phyloP scores from a whole-genome alignment of 2,329 filamentous ascomycete genomes.

The Talaromyces islandicus region DNA sequence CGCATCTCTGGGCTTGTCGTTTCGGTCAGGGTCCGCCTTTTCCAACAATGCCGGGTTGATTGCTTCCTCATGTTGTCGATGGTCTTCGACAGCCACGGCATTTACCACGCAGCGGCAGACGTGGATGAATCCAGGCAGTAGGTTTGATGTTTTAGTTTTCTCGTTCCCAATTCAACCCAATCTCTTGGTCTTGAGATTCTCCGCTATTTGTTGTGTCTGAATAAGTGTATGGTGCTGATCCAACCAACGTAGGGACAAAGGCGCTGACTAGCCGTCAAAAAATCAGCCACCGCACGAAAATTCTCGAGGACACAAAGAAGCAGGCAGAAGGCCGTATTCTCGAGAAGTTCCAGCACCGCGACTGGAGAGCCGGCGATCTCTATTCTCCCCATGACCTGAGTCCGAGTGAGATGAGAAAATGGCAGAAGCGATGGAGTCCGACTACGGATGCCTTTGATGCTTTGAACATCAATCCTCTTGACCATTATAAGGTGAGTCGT shows the following conservation, averaged over 20 bases:
- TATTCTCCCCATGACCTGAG: conserved; percentile 87
- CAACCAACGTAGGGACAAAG: conserved; percentile 15
- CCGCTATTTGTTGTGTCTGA: neutral
- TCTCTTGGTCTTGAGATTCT: neutral
- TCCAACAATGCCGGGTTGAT: neutral
- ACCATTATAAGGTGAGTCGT: conserved; percentile 75
- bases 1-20: conserved; percentile 5
- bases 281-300: conserved; percentile 25
- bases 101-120: conserved; percentile 2
- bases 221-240: neutral
- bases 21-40: conserved; percentile 1
- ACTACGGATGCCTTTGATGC: conserved; percentile 70
- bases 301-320: conserved; percentile 31
- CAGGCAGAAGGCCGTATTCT: conserved; percentile 32
- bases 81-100: conserved; percentile 4
- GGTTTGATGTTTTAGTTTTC: neutral
- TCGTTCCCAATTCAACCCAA: neutral
- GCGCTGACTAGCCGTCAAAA: conserved; percentile 18
- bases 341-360: conserved; percentile 49
- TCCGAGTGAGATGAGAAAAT: conserved; percentile 73
- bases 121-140: neutral
- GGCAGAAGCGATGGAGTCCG: conserved; percentile 54
- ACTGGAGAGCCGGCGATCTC: conserved; percentile 73
- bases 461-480: conserved; percentile 70
- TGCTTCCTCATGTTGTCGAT: conserved; percentile 6